Evolutionary conservation across 1,284 basidiomycete species (phyloP).

Genomic region (Golubevia pallescens): DNA sequence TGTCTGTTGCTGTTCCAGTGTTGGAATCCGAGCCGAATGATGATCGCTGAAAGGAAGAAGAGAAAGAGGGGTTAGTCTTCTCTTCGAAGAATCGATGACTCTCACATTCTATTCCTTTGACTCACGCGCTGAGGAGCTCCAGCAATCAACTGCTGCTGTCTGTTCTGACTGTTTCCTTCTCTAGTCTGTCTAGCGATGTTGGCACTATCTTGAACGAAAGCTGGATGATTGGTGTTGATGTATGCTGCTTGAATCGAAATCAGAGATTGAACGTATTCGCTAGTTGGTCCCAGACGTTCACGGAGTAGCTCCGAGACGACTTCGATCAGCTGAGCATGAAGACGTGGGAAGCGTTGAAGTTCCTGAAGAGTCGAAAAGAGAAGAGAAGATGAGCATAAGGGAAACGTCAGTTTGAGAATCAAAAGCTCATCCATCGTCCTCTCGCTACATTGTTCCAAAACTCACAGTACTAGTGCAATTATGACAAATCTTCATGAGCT

Average conservation of each 20-base stretch:
- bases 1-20: constrained; percentile 18
- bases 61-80: too few relatives aligned
- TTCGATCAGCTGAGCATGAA: constrained; percentile 93
- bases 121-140: too few relatives aligned
- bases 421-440: not conserved
- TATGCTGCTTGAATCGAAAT: constrained; percentile 98
- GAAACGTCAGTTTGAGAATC: too few relatives aligned
- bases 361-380: constrained; percentile 70
- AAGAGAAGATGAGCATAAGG: too few relatives aligned
- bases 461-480: constrained; percentile 88
- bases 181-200: constrained; percentile 58
- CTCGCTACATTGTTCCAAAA: too few relatives aligned
- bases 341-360: constrained; percentile 90
- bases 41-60: too few relatives aligned
- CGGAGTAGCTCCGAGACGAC: constrained; percentile 94
- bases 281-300: constrained; percentile 93
- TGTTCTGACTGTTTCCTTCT: constrained; percentile 36
- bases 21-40: constrained; percentile 40
- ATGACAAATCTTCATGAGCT: constrained; percentile 99
- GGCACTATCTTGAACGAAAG: constrained; percentile 72
- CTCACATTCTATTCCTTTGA: too few relatives aligned
- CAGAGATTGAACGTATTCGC: constrained; percentile 91
- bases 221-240: constrained; percentile 98
- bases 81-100: too few relatives aligned
- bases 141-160: constrained; percentile 44